Percentiles rank a stretch among this genome's conserved stretches.
Conservation (phyloP, 176 grass and related monocot species). For the Typha latifolia region DNA sequence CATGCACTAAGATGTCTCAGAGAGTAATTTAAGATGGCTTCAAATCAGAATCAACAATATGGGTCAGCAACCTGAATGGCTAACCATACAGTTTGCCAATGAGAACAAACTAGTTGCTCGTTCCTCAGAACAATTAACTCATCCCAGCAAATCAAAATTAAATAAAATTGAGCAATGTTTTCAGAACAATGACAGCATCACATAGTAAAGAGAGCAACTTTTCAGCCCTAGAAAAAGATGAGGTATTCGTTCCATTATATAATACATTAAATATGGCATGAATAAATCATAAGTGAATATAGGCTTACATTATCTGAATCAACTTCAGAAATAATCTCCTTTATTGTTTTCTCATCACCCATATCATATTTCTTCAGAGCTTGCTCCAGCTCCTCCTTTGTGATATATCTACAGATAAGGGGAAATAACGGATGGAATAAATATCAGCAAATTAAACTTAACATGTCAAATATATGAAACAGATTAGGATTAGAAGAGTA, state of each 20-base stretch:
- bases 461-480: slow-evolving; percentile 4
- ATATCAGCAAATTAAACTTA: slow-evolving; percentile 15
- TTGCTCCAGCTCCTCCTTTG: slow-evolving; percentile 94
- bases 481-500: slow-evolving; percentile 1
- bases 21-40: too few relatives aligned
- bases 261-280: slow-evolving; percentile 2
- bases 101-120: too few relatives aligned
- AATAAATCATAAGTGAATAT: slow-evolving; percentile 11
- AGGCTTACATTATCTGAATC: slow-evolving; percentile 73
- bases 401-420: slow-evolving; percentile 63
- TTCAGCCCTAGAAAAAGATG: too few relatives aligned
- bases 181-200: too few relatives aligned
- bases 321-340: slow-evolving; percentile 98
- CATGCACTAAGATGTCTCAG: too few relatives aligned
- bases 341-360: slow-evolving; percentile 96
- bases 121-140: too few relatives aligned
- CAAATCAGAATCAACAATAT: too few relatives aligned
- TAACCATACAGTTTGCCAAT: too few relatives aligned
- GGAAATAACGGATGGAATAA: slow-evolving; percentile 23
- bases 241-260: background rate
- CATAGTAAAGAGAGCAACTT: too few relatives aligned
- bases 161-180: too few relatives aligned
- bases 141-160: too few relatives aligned
- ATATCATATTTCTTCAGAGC: slow-evolving; percentile 94
- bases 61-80: too few relatives aligned